Percentiles rank a stretch among this genome's conserved stretches.
Conservation (phyloP, 768 basidiomycete species). For the Asterophora lycoperdoides region DNA sequence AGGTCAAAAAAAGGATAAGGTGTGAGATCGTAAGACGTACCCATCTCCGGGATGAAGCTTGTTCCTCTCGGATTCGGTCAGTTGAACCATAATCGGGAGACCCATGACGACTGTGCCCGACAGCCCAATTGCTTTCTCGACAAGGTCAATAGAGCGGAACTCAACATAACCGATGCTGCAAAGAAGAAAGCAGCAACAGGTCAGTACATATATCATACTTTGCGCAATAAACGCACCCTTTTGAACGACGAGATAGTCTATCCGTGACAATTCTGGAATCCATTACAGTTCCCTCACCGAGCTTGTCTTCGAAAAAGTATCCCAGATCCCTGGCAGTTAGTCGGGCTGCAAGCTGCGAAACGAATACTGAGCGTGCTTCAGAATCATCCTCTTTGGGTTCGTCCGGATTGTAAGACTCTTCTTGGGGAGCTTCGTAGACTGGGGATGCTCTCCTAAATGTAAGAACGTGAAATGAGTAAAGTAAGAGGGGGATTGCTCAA, state of each 20-base stretch:
- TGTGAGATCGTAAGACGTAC: slow-evolving; percentile 37
- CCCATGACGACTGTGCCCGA: slow-evolving; percentile 98
- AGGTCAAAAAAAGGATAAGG: too few species aligned
- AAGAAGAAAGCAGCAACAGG: slow-evolving; percentile 5
- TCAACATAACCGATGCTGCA: slow-evolving; percentile 96
- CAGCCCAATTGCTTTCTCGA: slow-evolving; percentile 85
- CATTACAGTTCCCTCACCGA: slow-evolving; percentile 90
- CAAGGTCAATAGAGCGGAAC: slow-evolving; percentile 84
- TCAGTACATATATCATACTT: not conserved
- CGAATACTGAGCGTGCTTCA: slow-evolving; percentile 97
- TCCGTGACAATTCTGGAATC: slow-evolving; percentile 97
- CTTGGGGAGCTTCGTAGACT: slow-evolving; percentile 57
- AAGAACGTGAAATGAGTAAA: slow-evolving; percentile 8
- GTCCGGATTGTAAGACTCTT: slow-evolving; percentile 76
- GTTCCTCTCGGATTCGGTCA: slow-evolving; percentile 96
- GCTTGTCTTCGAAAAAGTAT: slow-evolving; percentile 97
- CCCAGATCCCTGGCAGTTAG: slow-evolving; percentile 96
- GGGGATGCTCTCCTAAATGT: slow-evolving; percentile 64
- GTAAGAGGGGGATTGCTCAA: slow-evolving; percentile 4
- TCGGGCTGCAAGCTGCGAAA: slow-evolving; percentile 95
- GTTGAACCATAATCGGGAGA: slow-evolving; percentile 92
- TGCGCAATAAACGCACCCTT: slow-evolving; percentile 62
- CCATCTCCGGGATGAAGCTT: slow-evolving; percentile 84
- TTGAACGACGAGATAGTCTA: slow-evolving; percentile 90
- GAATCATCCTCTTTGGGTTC: slow-evolving; percentile 95